Percentiles rank a stretch among this genome's conserved stretches.
Conservation (phyloP, 495 filamentous ascomycete genomes). For the Trichoderma asperelloides region DNA sequence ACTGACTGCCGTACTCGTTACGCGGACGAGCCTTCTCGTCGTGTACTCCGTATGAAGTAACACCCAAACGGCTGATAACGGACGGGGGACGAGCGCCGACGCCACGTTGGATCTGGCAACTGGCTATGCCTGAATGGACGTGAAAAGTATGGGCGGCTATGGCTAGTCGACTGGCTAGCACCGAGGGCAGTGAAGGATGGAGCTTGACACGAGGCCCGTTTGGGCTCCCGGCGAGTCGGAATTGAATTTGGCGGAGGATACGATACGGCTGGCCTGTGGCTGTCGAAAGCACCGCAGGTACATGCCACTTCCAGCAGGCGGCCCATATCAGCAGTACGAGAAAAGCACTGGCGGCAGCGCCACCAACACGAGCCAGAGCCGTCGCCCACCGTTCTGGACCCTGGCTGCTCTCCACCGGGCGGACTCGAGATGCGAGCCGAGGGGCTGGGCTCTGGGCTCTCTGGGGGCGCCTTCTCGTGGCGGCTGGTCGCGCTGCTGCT, state of each 20-base stretch:
- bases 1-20: neutral
- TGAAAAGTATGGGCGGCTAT: neutral
- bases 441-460: neutral
- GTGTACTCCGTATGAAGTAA: neutral
- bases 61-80: neutral
- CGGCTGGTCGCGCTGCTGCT: neutral
- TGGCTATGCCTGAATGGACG: neutral
- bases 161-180: neutral
- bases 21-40: neutral
- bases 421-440: neutral
- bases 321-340: neutral
- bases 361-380: neutral
- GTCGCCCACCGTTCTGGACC: neutral
- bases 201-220: neutral
- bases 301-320: neutral
- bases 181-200: neutral
- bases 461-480: too few relatives aligned
- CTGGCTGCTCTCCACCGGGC: neutral
- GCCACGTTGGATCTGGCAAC: slow-evolving; percentile 7
- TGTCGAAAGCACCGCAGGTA: too few relatives aligned
- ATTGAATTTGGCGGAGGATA: neutral
- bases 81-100: neutral
- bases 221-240: neutral
- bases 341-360: neutral
- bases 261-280: neutral